These are phyloP conservation scores for Amanita muscaria DNA, from an alignment of 768 basidiomycete genomes.

Conservation along the genomic window DNA sequence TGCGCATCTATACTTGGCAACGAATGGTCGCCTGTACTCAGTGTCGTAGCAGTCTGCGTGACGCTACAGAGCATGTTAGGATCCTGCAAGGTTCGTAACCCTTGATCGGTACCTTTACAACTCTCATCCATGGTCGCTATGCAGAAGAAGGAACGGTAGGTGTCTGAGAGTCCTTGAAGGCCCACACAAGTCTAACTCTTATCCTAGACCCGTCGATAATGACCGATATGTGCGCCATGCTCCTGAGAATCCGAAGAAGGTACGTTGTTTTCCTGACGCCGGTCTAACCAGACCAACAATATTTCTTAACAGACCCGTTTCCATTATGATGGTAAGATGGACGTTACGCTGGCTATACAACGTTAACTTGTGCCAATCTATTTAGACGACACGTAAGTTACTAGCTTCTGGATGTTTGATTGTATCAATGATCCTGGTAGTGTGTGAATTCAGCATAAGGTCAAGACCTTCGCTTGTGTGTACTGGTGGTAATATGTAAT, in stretches of 20 bases:
- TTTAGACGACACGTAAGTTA: too few relatives aligned
- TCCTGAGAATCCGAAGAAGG: constrained; percentile 85
- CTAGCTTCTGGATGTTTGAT: too few relatives aligned
- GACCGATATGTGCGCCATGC: constrained; percentile 73
- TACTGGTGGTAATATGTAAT: too few relatives aligned
- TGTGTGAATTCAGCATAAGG: too few relatives aligned
- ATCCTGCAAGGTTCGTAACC: constrained; percentile 67
- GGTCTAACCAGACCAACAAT: not conserved
- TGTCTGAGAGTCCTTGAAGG: constrained; percentile 1
- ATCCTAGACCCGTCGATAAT: constrained; percentile 65
- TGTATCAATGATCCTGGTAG: too few relatives aligned
- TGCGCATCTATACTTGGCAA: constrained; percentile 85
- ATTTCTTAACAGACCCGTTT: constrained; percentile 52
- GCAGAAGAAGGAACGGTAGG: constrained; percentile 53
- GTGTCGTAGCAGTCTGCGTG: constrained; percentile 72
- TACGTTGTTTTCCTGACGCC: constrained; percentile 21
- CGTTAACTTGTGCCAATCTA: too few relatives aligned
- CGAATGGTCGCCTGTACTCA: constrained; percentile 88
- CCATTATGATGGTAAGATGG: constrained; percentile 61
- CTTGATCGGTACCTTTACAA: not conserved
- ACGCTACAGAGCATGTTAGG: constrained; percentile 91
- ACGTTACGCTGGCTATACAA: too few relatives aligned
- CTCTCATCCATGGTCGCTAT: not conserved
- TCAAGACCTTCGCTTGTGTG: too few relatives aligned
- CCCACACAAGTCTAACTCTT: constrained; percentile 7